These are phyloP conservation scores for Kodamaea arcana DNA, from an alignment of 1,139 yeast species.

Conservation along the genomic window DNA sequence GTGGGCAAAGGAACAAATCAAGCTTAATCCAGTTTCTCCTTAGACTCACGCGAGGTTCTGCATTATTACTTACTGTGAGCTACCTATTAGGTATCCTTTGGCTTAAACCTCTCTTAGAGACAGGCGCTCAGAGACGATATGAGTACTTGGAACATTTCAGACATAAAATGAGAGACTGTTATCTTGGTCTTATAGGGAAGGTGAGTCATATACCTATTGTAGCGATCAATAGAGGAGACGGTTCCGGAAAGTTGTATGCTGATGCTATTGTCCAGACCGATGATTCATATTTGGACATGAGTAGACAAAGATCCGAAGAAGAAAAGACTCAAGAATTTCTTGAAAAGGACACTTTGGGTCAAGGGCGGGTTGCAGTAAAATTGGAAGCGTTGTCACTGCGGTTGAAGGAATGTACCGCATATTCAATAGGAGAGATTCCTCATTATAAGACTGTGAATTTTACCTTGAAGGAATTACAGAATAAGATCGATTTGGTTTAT, in stretches of 20 bases:
- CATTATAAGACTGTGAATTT: slow-evolving; percentile 29
- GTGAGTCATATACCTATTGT: slow-evolving; percentile 42
- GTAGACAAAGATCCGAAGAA: slow-evolving; percentile 8
- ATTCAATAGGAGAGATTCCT: slow-evolving; percentile 30
- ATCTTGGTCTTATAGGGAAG: slow-evolving; percentile 30
- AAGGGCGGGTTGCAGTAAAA: slow-evolving; percentile 20
- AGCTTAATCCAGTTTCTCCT: slow-evolving; percentile 26
- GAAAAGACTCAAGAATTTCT: slow-evolving; percentile 12
- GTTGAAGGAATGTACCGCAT: slow-evolving; percentile 27
- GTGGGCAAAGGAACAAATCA: slow-evolving; percentile 20
- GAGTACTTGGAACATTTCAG: slow-evolving; percentile 36
- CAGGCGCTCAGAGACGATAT: slow-evolving; percentile 26
- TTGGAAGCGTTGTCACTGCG: slow-evolving; percentile 21
- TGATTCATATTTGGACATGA: slow-evolving; percentile 14
- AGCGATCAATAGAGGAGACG: slow-evolving; percentile 20
- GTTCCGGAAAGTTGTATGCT: slow-evolving; percentile 32
- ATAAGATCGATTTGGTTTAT: slow-evolving; percentile 34
- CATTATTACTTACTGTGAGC: slow-evolving; percentile 24
- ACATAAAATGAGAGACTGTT: slow-evolving; percentile 32
- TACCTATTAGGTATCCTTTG: slow-evolving; percentile 33
- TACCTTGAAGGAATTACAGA: slow-evolving; percentile 33
- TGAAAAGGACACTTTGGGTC: slow-evolving; percentile 25
- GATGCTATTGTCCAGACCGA: slow-evolving; percentile 41
- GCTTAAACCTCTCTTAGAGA: slow-evolving; percentile 35
- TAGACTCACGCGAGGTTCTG: slow-evolving; percentile 35